Evolutionary conservation across 2,329 filamentous ascomycete species (phyloP), one percentile per base, ranked within the genome.

Genomic region (Apiospora kogelbergensis): DNA sequence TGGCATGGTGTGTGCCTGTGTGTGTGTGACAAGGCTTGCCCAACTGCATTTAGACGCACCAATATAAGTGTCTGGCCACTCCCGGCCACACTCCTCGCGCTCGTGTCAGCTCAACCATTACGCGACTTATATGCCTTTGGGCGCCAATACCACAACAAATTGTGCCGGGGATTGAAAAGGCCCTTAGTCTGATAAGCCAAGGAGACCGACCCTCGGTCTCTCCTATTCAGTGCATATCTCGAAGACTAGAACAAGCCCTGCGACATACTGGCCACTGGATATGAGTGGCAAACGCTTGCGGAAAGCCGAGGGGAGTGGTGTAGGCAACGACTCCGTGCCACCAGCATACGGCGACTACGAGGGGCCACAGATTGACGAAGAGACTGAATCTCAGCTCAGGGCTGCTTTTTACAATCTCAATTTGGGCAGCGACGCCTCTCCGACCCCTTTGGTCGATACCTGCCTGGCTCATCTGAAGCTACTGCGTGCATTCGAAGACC

Each of bases 401-500:
- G 42, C 44, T 9, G 42, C 65, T 22, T 53, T 66, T 33, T 66
- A 66, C 65, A 44, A 53, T 20, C 65, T 66, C 65, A 46, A 66
- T 10, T 26, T 66, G 17, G 10, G 44, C 20, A 24, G n/a, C 26
- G 65, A 66, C 10, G 30, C 65, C 17, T 66, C 65, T 37, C 17
- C 65, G 5, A 46, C 45, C 33, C 68, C 68, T 5, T 26, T 41
- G 11, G 33, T 57, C n/a, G 84, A 89, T 69, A 83, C 88, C 57
- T 92, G 90, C 72, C 85, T 92, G 40, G 89, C 87, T 1, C 92
- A 95, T 77, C 84, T 94, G 45, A 92, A 92, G 76, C 81, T 94
- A 0, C 82, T 94, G 1, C 86, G 89, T 68, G 87, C 88, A 7
- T 84, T 94, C 67, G 86, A 91, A 72, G 83, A 84, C 40, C 80